Conservation (phyloP, 129 eudicot genomes). For the Flaveria bidentis region DNA sequence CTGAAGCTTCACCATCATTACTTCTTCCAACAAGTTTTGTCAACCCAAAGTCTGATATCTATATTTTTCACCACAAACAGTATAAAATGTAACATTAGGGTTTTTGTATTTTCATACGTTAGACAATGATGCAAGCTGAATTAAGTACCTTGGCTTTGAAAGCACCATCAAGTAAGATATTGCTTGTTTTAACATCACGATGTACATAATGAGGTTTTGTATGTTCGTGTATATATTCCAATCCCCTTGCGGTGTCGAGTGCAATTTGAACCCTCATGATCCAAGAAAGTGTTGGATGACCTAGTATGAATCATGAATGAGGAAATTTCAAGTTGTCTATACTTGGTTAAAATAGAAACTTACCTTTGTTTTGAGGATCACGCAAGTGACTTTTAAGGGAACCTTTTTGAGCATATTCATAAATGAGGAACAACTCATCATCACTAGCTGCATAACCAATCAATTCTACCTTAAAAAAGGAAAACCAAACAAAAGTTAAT, state of each 20-base stretch:
- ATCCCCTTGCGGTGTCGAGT: constrained; percentile 92
- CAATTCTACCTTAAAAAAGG: constrained; percentile 75
- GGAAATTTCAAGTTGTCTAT: background rate
- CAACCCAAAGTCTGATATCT: constrained; percentile 95
- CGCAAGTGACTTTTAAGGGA: constrained; percentile 78
- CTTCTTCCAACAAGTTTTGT: constrained; percentile 75
- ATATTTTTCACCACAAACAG: constrained; percentile 7
- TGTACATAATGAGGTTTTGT: constrained; percentile 95
- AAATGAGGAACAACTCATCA: constrained; percentile 79
- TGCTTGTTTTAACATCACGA: constrained; percentile 89
- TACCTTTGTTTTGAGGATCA: constrained; percentile 90
- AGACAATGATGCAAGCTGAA: background rate
- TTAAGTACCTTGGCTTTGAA: constrained; percentile 82
- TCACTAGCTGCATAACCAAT: constrained; percentile 82
- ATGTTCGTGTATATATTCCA: constrained; percentile 96
- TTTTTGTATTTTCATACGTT: background rate
- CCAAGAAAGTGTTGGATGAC: constrained; percentile 88
- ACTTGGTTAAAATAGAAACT: background rate
- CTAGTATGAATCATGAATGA: constrained; percentile 32
- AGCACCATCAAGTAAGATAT: constrained; percentile 78
- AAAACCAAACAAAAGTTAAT: constrained; percentile 39
- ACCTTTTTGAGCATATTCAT: constrained; percentile 90
- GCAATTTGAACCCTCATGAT: constrained; percentile 88
- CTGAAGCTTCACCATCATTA: constrained; percentile 71
- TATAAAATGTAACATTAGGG: constrained; percentile 5